Conservation (phyloP, 305 asterid species). For the Fraxinus ornus region DNA sequence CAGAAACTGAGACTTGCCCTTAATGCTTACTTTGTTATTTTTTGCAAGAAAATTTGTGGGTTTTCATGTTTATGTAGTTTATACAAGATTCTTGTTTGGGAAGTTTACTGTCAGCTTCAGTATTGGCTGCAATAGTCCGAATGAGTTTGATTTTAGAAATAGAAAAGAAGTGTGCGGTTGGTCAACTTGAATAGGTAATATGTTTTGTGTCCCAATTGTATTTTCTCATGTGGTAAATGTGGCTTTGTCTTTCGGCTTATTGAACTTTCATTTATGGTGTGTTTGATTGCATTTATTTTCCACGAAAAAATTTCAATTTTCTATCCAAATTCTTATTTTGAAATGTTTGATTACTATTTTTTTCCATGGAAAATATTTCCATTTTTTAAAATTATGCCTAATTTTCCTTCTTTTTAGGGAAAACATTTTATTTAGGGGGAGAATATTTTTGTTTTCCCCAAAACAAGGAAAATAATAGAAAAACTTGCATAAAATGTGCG, state of each 20-base stretch:
- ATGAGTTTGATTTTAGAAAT: constrained; percentile 8
- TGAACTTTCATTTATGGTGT: neutral
- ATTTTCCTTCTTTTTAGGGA: no score
- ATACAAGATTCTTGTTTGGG: neutral
- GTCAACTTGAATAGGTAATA: neutral
- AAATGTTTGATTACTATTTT: no score
- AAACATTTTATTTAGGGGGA: no score
- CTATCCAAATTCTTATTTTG: no score
- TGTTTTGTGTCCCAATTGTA: neutral
- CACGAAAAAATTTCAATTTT: no score
- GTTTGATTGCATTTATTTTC: no score
- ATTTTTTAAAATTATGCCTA: no score
- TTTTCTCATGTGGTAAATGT: neutral
- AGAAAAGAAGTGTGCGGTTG: neutral
- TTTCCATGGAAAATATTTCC: no score
- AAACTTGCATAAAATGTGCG: neutral
- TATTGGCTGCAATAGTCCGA: constrained; percentile 41
- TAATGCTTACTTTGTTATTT: neutral
- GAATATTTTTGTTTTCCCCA: no score
- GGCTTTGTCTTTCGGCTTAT: neutral
- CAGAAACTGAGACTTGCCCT: constrained; percentile 23
- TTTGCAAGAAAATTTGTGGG: neutral
- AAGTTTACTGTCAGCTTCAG: constrained; percentile 30
- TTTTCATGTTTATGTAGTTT: neutral
- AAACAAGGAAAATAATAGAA: no score